Evolutionary conservation across 1,284 basidiomycete species (phyloP).

Genomic region (Sparassis latifolia): DNA sequence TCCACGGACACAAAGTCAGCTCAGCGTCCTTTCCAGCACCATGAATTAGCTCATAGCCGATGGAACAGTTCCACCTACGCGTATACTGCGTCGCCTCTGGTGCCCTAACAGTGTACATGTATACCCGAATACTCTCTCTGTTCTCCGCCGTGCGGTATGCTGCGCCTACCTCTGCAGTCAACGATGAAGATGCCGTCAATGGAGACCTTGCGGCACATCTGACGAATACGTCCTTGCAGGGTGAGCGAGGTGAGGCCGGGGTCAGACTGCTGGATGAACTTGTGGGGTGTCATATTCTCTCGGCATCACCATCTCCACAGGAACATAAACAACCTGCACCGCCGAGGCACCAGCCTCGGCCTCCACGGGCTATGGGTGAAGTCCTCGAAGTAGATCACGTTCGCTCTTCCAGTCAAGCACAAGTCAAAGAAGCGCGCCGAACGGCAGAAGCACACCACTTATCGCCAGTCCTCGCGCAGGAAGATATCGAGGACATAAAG

Average conservation of each 20-base stretch:
- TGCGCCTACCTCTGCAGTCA: constrained; percentile 8
- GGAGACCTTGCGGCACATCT: constrained; percentile 77
- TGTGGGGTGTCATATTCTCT: constrained; percentile 53
- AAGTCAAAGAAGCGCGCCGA: constrained; percentile 4
- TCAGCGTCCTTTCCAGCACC: constrained; percentile 6
- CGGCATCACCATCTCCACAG: constrained; percentile 11
- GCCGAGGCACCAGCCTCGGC: constrained; percentile 8
- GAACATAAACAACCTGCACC: not conserved
- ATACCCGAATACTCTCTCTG: constrained; percentile 78
- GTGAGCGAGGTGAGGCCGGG: constrained; percentile 53
- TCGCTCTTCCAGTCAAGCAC: constrained; percentile 5
- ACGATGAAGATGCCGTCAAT: constrained; percentile 19
- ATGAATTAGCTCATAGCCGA: constrained; percentile 6
- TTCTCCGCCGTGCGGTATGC: constrained; percentile 72
- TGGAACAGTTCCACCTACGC: constrained; percentile 77
- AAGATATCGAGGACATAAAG: constrained; percentile 54
- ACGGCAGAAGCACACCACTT: not conserved
- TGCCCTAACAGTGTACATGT: constrained; percentile 75
- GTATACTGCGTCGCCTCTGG: constrained; percentile 88
- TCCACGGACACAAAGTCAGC: constrained; percentile 64
- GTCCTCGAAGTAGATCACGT: constrained; percentile 12
- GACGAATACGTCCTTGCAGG: constrained; percentile 95
- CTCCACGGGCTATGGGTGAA: constrained; percentile 15
- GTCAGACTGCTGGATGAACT: constrained; percentile 79
- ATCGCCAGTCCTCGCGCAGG: constrained; percentile 25